Percentiles rank a stretch among this genome's conserved stretches.
Conservation (phyloP, 2,329 filamentous ascomycete genomes). For the Penicillium sp. region DNA sequence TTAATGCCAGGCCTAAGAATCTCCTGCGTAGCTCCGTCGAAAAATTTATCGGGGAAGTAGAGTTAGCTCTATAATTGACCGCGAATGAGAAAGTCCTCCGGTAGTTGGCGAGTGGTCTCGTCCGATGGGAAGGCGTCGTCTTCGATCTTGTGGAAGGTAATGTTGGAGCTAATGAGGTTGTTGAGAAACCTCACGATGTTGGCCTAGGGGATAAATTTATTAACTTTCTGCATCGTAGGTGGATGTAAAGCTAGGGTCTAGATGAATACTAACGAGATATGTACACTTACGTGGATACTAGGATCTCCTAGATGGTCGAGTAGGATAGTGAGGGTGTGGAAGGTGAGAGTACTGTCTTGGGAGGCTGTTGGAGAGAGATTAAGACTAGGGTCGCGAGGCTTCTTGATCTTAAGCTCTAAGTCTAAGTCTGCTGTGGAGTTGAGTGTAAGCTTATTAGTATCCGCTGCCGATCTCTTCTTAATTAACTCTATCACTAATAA, state of each 20-base stretch:
- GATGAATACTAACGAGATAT: slow-evolving; percentile 58
- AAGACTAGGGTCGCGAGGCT: slow-evolving; percentile 2
- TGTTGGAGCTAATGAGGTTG: slow-evolving; percentile 48
- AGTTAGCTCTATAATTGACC: slow-evolving; percentile 56
- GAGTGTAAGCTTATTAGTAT: slow-evolving; percentile 19
- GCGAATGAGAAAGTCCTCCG: slow-evolving; percentile 61
- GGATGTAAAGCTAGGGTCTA: slow-evolving; percentile 43
- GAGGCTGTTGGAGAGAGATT: slow-evolving; percentile 30
- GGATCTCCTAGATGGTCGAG: slow-evolving; percentile 52
- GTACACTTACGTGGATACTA: slow-evolving; percentile 57
- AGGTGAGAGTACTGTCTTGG: slow-evolving; percentile 45
- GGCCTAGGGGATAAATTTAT: slow-evolving; percentile 53
- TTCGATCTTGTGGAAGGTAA: slow-evolving; percentile 13
- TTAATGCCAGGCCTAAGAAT: slow-evolving; percentile 52
- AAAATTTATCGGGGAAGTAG: slow-evolving; percentile 55
- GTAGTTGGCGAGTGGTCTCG: slow-evolving; percentile 50
- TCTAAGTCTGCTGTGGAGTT: slow-evolving; percentile 15
- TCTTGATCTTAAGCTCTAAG: background rate
- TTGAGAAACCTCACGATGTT: slow-evolving; percentile 57
- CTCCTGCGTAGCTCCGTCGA: slow-evolving; percentile 51
- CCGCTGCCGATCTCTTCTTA: slow-evolving; percentile 14
- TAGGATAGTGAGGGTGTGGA: slow-evolving; percentile 46
- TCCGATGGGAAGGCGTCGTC: slow-evolving; percentile 46
- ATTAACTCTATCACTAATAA: slow-evolving; percentile 33
- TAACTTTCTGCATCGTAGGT: slow-evolving; percentile 42